These are phyloP conservation scores for Blepharisma japonicum DNA, from an alignment of 73 alveolate species.

Conservation along the genomic window DNA sequence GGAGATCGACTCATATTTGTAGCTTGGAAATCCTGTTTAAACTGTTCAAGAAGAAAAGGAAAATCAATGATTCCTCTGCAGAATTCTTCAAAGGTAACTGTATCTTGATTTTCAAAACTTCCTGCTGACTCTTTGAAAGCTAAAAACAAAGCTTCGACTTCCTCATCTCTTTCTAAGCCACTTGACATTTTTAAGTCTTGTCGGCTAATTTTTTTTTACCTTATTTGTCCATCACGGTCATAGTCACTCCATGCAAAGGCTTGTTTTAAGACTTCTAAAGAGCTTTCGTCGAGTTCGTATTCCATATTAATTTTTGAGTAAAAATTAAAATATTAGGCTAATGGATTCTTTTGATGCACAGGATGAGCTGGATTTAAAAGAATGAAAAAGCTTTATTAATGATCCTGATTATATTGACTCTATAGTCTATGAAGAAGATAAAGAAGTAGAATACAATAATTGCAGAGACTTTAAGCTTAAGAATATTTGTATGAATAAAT, in stretches of 20 bases:
- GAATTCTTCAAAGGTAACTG: conserved; percentile 2
- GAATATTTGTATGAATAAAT: no score
- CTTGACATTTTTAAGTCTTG: not conserved
- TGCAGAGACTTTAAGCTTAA: no score
- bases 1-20: not conserved
- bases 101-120: not conserved
- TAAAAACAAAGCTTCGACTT: not conserved
- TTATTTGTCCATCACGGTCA: conserved; percentile 1
- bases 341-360: no score
- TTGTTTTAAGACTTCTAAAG: not conserved
- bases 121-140: conserved; percentile 22
- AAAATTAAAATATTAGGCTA: no score
- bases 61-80: conserved; percentile 27
- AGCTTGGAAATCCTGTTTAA: not conserved
- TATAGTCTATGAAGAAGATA: no score
- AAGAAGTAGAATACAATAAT: no score
- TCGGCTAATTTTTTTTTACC: not conserved
- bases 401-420: no score
- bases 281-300: not conserved
- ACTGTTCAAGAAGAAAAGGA: conserved; percentile 23
- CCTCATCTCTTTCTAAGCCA: not conserved
- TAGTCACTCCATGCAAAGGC: conserved; percentile 1
- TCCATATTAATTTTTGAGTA: not conserved
- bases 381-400: no score
- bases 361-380: no score